Base-by-base conservation (phyloP, 805 yeast species). In the Candida lessepsii region DNA sequence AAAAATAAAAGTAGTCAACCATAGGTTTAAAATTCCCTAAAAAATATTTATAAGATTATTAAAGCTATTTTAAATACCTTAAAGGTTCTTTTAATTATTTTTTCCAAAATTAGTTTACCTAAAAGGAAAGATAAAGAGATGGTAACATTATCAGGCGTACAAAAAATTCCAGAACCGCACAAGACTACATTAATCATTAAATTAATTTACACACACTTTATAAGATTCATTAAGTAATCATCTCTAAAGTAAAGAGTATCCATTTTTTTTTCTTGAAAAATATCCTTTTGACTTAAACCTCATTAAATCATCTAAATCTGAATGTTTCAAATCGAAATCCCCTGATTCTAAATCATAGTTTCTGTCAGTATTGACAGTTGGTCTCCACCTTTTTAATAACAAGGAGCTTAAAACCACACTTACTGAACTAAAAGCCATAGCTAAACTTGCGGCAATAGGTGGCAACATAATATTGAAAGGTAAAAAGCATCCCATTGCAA, bases 361-460 rank as follows among this genome's bases (percentile, higher is more conserved):
- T 4, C 34, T 41, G 9, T 53, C 34, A 49, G 48, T 30, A 39
- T 51, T 11, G 69, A 25, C 29, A n/a, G 34, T 70, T 1, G 68
- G 58, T 25, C 52, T 71, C 89, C 91, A 88, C 34, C 66, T 63
- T 55, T 83, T 85, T 51, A 91, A 67, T 52, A 79, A 58, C 44
- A 91, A 67, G 0, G 96, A 88, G 46, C 86, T 85, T 33, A 83
- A 52, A 19, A 93, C 90, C 16, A 91, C 98, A 51, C 95, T 85
- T 2, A 88, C 81, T 1, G 96, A 86, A 48, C 96, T 86, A 52
- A 88, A 71, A 0, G 96, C 96, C 98, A 93, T 93, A 1, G 96
- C 85, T 10, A 81, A 76, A 29, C 93, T 88, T 1, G 98, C 98
- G 56, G 87, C 77, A 57, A 87, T 81, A 2, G 98, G 99, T 37